Conservation (phyloP, 306 rosid genomes). For the Acacia crassicarpa region DNA sequence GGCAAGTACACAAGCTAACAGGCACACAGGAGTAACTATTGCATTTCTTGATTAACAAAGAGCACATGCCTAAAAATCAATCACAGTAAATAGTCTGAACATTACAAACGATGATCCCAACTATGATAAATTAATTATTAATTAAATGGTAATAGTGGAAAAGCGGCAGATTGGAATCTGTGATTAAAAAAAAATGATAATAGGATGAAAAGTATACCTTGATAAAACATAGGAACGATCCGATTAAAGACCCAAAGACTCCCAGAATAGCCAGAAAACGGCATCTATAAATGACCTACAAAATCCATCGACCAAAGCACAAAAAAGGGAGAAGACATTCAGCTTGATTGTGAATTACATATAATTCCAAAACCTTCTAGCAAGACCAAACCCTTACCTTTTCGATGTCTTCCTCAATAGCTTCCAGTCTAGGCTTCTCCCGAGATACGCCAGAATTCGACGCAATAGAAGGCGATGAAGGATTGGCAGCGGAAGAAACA, state of each 20-base stretch:
- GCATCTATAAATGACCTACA: constrained; percentile 70
- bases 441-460: constrained; percentile 30
- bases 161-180: background rate
- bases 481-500: constrained; percentile 43
- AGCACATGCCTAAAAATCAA: constrained; percentile 7
- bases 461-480: constrained; percentile 34
- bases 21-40: background rate
- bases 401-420: constrained; percentile 60
- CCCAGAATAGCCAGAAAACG: constrained; percentile 78
- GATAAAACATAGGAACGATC: constrained; percentile 75
- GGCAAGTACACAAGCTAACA: background rate
- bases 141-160: background rate
- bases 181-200: background rate
- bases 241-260: constrained; percentile 82
- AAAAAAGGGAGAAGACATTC: background rate
- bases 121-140: constrained; percentile 10
- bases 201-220: constrained; percentile 52
- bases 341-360: background rate
- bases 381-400: constrained; percentile 39
- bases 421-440: constrained; percentile 26
- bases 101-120: background rate
- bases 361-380: background rate
- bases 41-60: background rate
- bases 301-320: constrained; percentile 15
- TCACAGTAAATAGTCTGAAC: background rate